Conservation (phyloP, 2,329 filamentous ascomycete genomes). For the Harringtonia lauricola region DNA sequence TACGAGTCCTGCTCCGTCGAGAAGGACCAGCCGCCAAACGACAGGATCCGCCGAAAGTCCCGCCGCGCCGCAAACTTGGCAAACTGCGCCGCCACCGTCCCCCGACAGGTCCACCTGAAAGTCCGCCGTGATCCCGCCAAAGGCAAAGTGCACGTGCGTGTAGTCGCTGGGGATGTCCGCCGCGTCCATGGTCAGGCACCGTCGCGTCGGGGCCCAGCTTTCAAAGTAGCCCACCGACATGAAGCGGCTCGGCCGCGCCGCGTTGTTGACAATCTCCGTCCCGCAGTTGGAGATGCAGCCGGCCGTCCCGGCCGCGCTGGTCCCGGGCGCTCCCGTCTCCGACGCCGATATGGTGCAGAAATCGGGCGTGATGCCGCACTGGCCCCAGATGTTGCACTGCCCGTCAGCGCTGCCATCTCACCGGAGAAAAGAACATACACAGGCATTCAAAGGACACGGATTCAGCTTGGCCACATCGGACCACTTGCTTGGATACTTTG, state of each 20-base stretch:
- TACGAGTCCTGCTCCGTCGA: constrained; percentile 23
- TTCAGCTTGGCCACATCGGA: constrained; percentile 14
- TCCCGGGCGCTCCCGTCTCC: constrained; percentile 15
- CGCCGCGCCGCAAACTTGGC: constrained; percentile 17
- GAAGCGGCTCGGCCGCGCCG: neutral
- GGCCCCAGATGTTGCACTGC: constrained; percentile 26
- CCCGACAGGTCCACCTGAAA: constrained; percentile 13
- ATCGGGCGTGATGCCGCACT: constrained; percentile 31
- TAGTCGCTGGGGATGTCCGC: constrained; percentile 10
- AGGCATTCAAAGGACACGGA: constrained; percentile 19
- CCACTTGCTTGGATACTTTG: constrained; percentile 12
- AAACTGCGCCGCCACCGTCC: constrained; percentile 16
- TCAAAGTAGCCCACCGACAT: constrained; percentile 23
- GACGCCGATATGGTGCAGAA: constrained; percentile 24
- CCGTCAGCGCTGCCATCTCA: no score
- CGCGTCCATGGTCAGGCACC: constrained; percentile 18
- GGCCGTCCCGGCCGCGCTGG: constrained; percentile 17
- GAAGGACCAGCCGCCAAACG: constrained; percentile 32
- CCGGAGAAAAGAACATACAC: constrained; percentile 2
- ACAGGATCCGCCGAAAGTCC: constrained; percentile 26
- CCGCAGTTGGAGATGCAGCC: constrained; percentile 29
- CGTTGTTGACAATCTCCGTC: constrained; percentile 16
- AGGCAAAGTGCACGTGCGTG: constrained; percentile 21
- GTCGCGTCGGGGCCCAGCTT: constrained; percentile 18
- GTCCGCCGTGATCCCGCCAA: constrained; percentile 15